Evolutionary conservation across 2,329 filamentous ascomycete species (phyloP).

Genomic region (Colletotrichum sp.): DNA sequence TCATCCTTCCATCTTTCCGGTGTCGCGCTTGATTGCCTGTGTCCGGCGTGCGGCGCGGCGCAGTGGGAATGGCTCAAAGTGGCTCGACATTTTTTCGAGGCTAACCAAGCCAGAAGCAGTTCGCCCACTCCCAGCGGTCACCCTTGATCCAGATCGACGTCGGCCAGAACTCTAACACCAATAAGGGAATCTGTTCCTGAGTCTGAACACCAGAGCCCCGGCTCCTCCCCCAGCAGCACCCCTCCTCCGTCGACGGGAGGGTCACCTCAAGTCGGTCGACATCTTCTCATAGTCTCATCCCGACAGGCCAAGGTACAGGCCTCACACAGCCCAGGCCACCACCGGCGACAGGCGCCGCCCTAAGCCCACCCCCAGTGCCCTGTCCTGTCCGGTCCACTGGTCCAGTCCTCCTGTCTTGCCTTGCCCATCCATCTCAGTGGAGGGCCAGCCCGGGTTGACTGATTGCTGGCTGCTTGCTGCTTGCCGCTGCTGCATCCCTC

Average conservation of each 20-base stretch:
- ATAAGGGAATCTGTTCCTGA: slow-evolving; percentile 17
- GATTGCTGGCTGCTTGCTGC: not conserved
- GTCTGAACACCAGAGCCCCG: not conserved
- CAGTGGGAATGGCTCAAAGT: slow-evolving; percentile 18
- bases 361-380: not conserved
- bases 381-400: not conserved
- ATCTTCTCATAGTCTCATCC: not conserved
- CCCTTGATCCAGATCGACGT: slow-evolving; percentile 20
- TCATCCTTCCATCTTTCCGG: not conserved
- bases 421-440: not conserved
- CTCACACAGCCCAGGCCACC: not conserved
- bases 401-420: not conserved
- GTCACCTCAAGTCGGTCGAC: not conserved
- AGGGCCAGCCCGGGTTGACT: not conserved
- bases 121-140: slow-evolving; percentile 11
- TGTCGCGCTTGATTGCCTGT: not conserved
- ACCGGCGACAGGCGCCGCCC: not conserved
- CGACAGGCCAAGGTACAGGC: not conserved
- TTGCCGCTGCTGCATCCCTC: not conserved
- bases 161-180: slow-evolving; percentile 22
- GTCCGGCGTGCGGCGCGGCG: slow-evolving; percentile 7
- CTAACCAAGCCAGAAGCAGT: slow-evolving; percentile 19
- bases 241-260: not conserved
- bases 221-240: not conserved
- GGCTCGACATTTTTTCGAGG: slow-evolving; percentile 13